Conservation (phyloP, 305 asterid genomes). For the Fraxinus floribunda region DNA sequence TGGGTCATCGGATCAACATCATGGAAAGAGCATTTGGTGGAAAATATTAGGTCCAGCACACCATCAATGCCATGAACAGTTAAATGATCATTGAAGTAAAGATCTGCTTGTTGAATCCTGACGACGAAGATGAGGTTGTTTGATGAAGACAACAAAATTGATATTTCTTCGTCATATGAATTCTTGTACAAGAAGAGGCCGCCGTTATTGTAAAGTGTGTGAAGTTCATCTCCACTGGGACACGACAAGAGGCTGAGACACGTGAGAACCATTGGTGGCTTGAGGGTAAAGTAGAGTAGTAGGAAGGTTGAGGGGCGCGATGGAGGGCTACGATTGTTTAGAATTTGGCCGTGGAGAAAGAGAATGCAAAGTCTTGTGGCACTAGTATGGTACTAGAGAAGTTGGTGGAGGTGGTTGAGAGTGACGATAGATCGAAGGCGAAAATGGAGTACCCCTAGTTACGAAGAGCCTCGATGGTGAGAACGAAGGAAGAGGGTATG, state of each 20-base stretch:
- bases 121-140: slow-evolving; percentile 36
- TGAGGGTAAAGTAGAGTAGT: slow-evolving; percentile 58
- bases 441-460: slow-evolving; percentile 57
- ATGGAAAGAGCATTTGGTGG: slow-evolving; percentile 37
- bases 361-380: slow-evolving; percentile 58
- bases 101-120: slow-evolving; percentile 56
- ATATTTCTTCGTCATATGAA: slow-evolving; percentile 25
- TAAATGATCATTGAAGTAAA: slow-evolving; percentile 54
- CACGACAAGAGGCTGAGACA: slow-evolving; percentile 41
- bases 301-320: slow-evolving; percentile 51
- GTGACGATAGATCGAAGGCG: slow-evolving; percentile 40
- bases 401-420: slow-evolving; percentile 36
- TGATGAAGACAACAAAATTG: slow-evolving; percentile 44
- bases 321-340: slow-evolving; percentile 36
- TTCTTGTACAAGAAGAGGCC: slow-evolving; percentile 47
- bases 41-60: slow-evolving; percentile 48
- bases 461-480: slow-evolving; percentile 55
- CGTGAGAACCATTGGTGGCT: slow-evolving; percentile 43
- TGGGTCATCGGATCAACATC: slow-evolving; percentile 20
- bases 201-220: slow-evolving; percentile 39
- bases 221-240: slow-evolving; percentile 41
- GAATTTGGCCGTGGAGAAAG: slow-evolving; percentile 43
- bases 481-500: slow-evolving; percentile 41
- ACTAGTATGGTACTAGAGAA: slow-evolving; percentile 58
- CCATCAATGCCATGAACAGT: slow-evolving; percentile 65